These are phyloP conservation scores for Botrytis byssoidea DNA, from an alignment of 2,329 filamentous ascomycete genomes.

Conservation along the genomic window DNA sequence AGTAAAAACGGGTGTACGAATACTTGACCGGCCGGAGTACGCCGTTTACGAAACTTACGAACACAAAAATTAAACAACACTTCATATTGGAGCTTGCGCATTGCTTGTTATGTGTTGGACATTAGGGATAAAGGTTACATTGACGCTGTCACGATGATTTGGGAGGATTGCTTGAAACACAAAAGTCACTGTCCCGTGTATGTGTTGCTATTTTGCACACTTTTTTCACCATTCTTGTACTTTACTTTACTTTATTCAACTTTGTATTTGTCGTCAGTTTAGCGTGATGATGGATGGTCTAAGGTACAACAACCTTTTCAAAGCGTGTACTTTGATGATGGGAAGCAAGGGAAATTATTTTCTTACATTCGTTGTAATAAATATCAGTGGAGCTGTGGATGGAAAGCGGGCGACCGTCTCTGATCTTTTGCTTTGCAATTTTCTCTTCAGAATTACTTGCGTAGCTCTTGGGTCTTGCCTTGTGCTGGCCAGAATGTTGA, in stretches of 20 bases:
- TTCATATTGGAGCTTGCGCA: constrained; percentile 31
- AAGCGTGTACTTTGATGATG: constrained; percentile 26
- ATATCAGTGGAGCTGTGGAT: constrained; percentile 21
- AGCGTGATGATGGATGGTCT: constrained; percentile 39
- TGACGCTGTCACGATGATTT: constrained; percentile 37
- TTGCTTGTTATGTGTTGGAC: constrained; percentile 31
- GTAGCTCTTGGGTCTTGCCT: constrained; percentile 25
- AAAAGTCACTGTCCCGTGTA: constrained; percentile 37
- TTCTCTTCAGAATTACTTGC: constrained; percentile 20
- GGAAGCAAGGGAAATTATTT: constrained; percentile 27
- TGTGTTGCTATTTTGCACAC: constrained; percentile 19
- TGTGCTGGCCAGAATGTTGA: constrained; percentile 34
- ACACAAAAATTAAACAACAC: constrained; percentile 28
- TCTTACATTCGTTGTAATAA: constrained; percentile 40
- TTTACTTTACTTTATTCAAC: constrained; percentile 34
- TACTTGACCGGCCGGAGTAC: constrained; percentile 31
- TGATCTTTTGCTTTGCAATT: constrained; percentile 28
- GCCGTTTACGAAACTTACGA: constrained; percentile 35
- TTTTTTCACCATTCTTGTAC: constrained; percentile 37
- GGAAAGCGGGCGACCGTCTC: constrained; percentile 37
- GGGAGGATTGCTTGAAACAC: constrained; percentile 28
- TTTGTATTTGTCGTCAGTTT: constrained; percentile 36
- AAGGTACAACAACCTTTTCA: constrained; percentile 23
- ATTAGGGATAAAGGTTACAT: constrained; percentile 32
- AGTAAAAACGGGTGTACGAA: constrained; percentile 42